These are phyloP conservation scores for Cryphonectria radicalis DNA, from an alignment of 2,329 filamentous ascomycete species.

Conservation along the genomic window DNA sequence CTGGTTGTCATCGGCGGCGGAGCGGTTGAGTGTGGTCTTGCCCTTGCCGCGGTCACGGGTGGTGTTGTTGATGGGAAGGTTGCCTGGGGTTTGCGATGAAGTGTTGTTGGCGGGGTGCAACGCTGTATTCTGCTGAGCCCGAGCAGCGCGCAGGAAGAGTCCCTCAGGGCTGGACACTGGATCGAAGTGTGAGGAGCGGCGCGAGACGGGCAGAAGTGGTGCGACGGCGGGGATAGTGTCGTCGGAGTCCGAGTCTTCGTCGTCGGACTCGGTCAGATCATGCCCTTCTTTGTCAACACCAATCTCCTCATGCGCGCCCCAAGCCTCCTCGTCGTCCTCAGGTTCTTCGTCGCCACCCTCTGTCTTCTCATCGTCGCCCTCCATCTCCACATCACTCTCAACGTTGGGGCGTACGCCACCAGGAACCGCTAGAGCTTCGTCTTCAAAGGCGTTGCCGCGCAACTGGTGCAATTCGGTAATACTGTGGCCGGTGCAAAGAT, in stretches of 20 bases:
- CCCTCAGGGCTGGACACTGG: neutral
- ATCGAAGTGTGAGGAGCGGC: neutral
- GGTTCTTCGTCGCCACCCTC: neutral
- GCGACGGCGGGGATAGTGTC: neutral
- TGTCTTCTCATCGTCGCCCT: neutral
- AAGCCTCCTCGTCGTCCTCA: neutral
- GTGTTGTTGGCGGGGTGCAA: neutral
- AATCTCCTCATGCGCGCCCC: neutral
- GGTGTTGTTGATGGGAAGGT: neutral
- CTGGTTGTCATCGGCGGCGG: neutral
- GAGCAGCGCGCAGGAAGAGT: neutral
- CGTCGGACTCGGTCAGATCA: neutral
- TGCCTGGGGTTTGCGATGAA: neutral
- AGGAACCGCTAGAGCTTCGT: neutral
- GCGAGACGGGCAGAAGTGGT: neutral
- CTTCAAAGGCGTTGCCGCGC: neutral
- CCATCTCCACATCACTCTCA: neutral
- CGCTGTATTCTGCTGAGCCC: neutral
- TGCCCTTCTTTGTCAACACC: neutral
- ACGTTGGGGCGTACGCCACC: neutral
- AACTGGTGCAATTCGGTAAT: neutral
- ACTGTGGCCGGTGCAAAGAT: slow-evolving; percentile 3
- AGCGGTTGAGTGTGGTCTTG: neutral
- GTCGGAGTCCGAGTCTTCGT: neutral
- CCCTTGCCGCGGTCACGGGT: neutral